Base-by-base conservation (phyloP, 371 early-diverging fungal genomes). In the Mycotypha africana region DNA sequence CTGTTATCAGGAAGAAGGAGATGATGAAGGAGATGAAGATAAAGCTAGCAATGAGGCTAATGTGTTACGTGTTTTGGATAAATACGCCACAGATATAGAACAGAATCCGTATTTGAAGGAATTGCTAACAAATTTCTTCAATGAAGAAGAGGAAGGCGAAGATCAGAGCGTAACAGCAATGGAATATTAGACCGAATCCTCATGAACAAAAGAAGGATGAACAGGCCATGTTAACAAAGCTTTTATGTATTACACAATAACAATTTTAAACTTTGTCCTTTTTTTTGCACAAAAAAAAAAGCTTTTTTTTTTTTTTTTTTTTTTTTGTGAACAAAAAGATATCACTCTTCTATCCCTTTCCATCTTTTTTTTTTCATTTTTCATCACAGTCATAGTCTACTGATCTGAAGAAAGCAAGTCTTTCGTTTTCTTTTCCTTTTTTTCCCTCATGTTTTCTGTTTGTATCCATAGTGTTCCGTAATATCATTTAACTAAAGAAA, bases 31-130 rank as follows among this genome's bases (percentile, higher is more conserved):
- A 28, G 11, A 28, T 28, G 28, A 28, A 28, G 61, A 59, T 4
- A 42, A 65, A 6, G 53, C 53, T 12, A 50, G 71, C 56, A 47
- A 52, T 2, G 43, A n/a, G n/a, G n/a, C 9, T 9, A n/a, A 33
- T 5, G 15, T 33, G 5, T 31, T 72, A 5, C 46, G 59, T 3
- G 56, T 85, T 11, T 51, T 48, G 19, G 54, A 42, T 1, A 68
- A 79, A 47, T 74, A 80, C 42, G 41, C 56, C 9, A 10, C 28
- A 2, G 58, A 61, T 30, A 67, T 82, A 12, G 42, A 74, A 17
- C 39, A 46, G 12, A 81, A 82, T 42, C 38, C 70, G 19, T 82
- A 81, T 57, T 62, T 79, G 16, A 60, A 62, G 38, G 38, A 67
- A 7, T 15, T 55, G 1, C 41, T 52, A 33, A 21, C 28, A 7